phyloP scores from a whole-genome alignment of 352 stramenopile species.

The Albugo candida region DNA sequence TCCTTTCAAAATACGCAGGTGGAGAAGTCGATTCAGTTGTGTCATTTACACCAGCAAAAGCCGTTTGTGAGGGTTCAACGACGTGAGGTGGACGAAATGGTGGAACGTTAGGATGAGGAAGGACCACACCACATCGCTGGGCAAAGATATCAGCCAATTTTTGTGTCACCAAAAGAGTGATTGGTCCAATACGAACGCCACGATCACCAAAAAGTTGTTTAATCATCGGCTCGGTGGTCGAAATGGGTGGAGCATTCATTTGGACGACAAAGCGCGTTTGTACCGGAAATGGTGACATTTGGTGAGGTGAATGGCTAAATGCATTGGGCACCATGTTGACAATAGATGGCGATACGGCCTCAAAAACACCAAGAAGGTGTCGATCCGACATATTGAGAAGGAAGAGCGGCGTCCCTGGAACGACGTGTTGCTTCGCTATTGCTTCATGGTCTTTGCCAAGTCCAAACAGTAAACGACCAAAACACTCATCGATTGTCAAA shows the following conservation, averaged over 20 bases:
- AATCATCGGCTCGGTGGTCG: slow-evolving; percentile 43
- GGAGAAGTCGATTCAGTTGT: slow-evolving; percentile 6
- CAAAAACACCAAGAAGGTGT: slow-evolving; percentile 72
- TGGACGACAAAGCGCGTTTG: slow-evolving; percentile 51
- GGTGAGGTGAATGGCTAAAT: slow-evolving; percentile 33
- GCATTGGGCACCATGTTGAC: slow-evolving; percentile 63
- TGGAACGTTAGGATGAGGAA: slow-evolving; percentile 8
- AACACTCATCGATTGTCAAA: slow-evolving; percentile 72
- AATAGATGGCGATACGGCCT: slow-evolving; percentile 51
- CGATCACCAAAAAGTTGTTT: slow-evolving; percentile 45
- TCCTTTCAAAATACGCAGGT: slow-evolving; percentile 34
- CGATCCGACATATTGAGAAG: slow-evolving; percentile 70
- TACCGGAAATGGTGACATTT: slow-evolving; percentile 43
- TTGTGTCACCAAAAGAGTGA: slow-evolving; percentile 46
- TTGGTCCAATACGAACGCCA: slow-evolving; percentile 28
- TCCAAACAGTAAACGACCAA: slow-evolving; percentile 72
- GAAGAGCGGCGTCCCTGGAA: slow-evolving; percentile 64
- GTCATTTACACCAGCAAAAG: not conserved
- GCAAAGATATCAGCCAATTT: slow-evolving; percentile 50
- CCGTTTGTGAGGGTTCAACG: slow-evolving; percentile 1
- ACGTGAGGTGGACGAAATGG: slow-evolving; percentile 7
- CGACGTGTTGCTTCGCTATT: slow-evolving; percentile 33
- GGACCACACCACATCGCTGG: slow-evolving; percentile 26
- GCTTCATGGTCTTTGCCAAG: slow-evolving; percentile 50
- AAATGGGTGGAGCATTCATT: slow-evolving; percentile 52